Percentiles rank a stretch among this genome's conserved stretches.
phyloP scores from a whole-genome alignment of 306 rosid genomes.

The Hippophae tibetana region DNA sequence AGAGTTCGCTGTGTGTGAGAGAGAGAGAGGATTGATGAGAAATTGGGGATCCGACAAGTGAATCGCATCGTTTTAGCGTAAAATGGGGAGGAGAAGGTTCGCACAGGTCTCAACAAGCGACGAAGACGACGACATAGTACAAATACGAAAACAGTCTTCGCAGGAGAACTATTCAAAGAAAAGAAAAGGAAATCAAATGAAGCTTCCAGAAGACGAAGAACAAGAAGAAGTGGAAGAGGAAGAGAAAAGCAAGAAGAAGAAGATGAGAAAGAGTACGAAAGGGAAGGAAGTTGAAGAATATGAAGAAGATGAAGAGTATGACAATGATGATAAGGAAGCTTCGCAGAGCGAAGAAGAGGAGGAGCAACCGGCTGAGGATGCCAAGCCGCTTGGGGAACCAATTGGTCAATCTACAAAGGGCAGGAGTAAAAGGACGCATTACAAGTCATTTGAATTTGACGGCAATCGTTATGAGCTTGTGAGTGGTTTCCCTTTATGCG shows the following conservation, averaged over 20 bases:
- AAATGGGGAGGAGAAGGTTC: slow-evolving; percentile 74
- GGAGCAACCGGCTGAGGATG: slow-evolving; percentile 29
- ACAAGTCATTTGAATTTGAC: slow-evolving; percentile 60
- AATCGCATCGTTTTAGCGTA: slow-evolving; percentile 6
- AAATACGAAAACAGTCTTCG: slow-evolving; percentile 10
- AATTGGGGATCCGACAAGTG: too few species aligned
- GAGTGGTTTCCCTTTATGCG: slow-evolving; percentile 1
- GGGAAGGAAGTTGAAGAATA: background rate
- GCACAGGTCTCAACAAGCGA: slow-evolving; percentile 64
- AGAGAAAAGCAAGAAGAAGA: slow-evolving; percentile 9
- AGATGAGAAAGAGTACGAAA: slow-evolving; percentile 2
- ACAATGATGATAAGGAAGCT: too few species aligned
- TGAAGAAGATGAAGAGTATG: background rate
- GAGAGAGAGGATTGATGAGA: too few species aligned
- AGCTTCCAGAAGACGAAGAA: slow-evolving; percentile 24
- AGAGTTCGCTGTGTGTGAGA: background rate
- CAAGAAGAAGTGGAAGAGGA: background rate
- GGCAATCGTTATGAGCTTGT: slow-evolving; percentile 67
- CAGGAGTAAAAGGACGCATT: slow-evolving; percentile 53
- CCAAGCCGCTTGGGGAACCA: slow-evolving; percentile 54
- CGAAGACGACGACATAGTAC: slow-evolving; percentile 55
- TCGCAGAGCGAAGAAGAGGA: slow-evolving; percentile 14
- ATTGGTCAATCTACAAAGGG: slow-evolving; percentile 73
- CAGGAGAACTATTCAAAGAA: slow-evolving; percentile 20
- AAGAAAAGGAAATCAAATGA: slow-evolving; percentile 46